phyloP scores from a whole-genome alignment of 768 basidiomycete genomes.

The Russula sp. region DNA sequence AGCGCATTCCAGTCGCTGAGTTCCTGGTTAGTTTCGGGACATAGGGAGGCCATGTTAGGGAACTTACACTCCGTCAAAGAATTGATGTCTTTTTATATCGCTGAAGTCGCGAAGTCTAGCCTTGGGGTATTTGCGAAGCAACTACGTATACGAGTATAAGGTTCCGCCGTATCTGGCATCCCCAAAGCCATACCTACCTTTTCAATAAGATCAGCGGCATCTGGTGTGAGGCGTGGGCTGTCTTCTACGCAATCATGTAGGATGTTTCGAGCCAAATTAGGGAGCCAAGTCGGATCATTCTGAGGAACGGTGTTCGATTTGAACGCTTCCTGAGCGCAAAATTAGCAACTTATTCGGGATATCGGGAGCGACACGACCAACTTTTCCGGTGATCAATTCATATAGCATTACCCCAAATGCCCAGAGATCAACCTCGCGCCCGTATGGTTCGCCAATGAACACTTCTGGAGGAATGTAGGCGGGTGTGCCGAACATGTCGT shows the following conservation, averaged over 20 bases:
- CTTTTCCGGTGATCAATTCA: constrained; percentile 15
- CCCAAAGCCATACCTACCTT: neutral
- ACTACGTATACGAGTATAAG: neutral
- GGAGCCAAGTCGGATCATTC: constrained; percentile 10
- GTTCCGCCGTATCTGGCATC: neutral
- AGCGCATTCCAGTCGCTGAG: constrained; percentile 7
- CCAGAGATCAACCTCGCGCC: constrained; percentile 16
- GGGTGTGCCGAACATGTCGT: constrained; percentile 17
- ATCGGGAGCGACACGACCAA: neutral
- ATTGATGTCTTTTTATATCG: constrained; percentile 9
- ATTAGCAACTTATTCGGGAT: neutral
- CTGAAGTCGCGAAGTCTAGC: constrained; percentile 4
- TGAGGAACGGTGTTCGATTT: constrained; percentile 7
- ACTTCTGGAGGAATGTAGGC: constrained; percentile 17
- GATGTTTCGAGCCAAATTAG: constrained; percentile 7
- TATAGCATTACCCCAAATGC: constrained; percentile 19
- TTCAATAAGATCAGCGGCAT: constrained; percentile 2
- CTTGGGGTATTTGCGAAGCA: constrained; percentile 8
- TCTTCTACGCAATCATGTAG: constrained; percentile 2
- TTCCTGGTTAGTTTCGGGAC: neutral
- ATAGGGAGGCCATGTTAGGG: neutral
- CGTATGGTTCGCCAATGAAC: constrained; percentile 10
- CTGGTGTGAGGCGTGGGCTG: constrained; percentile 8
- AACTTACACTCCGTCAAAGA: constrained; percentile 10
- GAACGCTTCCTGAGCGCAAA: constrained; percentile 10